phyloP scores from a whole-genome alignment of 2,329 filamentous ascomycete genomes.

The Polytolypa hystricis region DNA sequence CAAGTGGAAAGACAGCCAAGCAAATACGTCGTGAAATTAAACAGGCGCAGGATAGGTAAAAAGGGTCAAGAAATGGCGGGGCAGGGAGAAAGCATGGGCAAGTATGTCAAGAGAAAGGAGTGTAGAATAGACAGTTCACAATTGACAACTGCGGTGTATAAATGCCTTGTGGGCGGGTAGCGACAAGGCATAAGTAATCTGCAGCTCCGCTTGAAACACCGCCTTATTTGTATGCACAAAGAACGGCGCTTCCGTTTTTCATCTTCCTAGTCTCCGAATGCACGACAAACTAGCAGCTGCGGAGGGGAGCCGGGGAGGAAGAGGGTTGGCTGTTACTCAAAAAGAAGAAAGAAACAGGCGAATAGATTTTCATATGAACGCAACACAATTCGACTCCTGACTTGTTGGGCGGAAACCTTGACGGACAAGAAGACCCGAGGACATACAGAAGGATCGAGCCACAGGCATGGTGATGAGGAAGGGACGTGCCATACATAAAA shows the following conservation, averaged over 20 bases:
- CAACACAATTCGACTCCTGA: too few relatives aligned
- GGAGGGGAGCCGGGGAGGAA: too few relatives aligned
- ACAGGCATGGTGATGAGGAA: neutral
- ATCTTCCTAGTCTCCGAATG: too few relatives aligned
- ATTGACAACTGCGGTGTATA: neutral
- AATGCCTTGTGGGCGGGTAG: neutral
- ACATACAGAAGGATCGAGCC: neutral
- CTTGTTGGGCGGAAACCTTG: neutral
- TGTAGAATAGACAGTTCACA: neutral
- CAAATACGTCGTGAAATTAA: neutral
- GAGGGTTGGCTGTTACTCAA: too few relatives aligned
- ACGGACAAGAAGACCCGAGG: neutral
- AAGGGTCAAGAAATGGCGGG: constrained; percentile 41
- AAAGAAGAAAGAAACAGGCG: too few relatives aligned
- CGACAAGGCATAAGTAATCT: neutral
- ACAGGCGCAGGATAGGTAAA: constrained; percentile 4
- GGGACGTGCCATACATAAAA: neutral
- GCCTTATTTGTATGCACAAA: too few relatives aligned
- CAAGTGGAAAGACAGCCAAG: constrained; percentile 7
- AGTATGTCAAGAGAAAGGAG: neutral
- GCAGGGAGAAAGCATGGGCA: neutral
- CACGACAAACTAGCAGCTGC: too few relatives aligned
- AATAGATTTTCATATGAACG: too few relatives aligned
- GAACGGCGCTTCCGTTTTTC: too few relatives aligned
- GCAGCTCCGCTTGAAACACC: too few relatives aligned